These are phyloP conservation scores for Talaromyces sp. DNA, from an alignment of 2,329 filamentous ascomycete species.

Conservation along the genomic window DNA sequence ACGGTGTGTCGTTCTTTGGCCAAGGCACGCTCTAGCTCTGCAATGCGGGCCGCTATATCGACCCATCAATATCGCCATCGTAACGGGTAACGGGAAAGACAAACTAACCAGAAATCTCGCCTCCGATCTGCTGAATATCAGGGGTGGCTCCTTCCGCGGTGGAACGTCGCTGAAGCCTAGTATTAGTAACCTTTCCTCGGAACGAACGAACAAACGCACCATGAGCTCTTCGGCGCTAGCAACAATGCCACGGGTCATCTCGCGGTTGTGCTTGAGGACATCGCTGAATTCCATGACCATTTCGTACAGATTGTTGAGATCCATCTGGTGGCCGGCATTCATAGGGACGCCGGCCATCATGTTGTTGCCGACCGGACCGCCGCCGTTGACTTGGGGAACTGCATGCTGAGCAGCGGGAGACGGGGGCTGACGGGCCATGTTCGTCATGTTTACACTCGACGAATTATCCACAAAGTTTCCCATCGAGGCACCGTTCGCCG, in stretches of 20 bases:
- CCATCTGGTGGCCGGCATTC: constrained; percentile 48
- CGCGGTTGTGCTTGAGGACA: constrained; percentile 45
- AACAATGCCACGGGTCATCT: constrained; percentile 46
- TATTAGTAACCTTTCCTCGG: neutral
- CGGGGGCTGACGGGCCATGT: constrained; percentile 29
- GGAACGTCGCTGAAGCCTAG: constrained; percentile 34
- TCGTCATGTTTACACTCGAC: constrained; percentile 24
- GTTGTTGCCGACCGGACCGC: constrained; percentile 14
- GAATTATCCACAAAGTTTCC: constrained; percentile 29
- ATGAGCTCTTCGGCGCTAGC: constrained; percentile 45
- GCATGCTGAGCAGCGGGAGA: constrained; percentile 27
- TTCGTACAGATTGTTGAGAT: constrained; percentile 46
- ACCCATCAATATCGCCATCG: neutral
- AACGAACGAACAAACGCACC: constrained; percentile 23
- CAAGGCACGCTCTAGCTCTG: constrained; percentile 44
- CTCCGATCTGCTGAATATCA: constrained; percentile 38
- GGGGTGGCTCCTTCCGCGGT: constrained; percentile 34
- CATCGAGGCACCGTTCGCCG: constrained; percentile 28
- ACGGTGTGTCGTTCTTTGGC: constrained; percentile 39
- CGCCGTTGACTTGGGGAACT: constrained; percentile 29
- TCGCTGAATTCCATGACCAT: constrained; percentile 47
- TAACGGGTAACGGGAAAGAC: neutral
- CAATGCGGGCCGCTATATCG: constrained; percentile 39
- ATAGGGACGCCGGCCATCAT: constrained; percentile 36
- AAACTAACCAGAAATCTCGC: constrained; percentile 36